Base-by-base conservation (phyloP, 2,329 filamentous ascomycete species). In the Didymellaceae sp. region DNA sequence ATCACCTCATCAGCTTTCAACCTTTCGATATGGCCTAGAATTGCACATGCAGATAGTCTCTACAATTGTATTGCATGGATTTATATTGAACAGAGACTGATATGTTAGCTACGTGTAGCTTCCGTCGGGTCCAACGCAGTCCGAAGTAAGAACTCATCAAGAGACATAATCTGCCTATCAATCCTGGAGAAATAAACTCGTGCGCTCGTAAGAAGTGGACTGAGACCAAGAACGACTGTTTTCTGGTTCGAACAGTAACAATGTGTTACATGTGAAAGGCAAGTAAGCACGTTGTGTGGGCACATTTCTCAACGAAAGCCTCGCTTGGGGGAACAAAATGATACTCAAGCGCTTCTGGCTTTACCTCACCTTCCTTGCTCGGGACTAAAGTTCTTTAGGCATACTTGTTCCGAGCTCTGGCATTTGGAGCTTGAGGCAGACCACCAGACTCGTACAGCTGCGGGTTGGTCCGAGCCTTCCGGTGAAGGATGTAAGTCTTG, bases 401-500 rank as follows among this genome's bases (percentile, higher is more conserved):
- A 9, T 63, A 62, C 43, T 57, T 59, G 6, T 59, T 55, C 37
- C 64, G 59, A 20, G 48, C 45, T 6, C 56, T 61, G 10, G 61
- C 61, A 8, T 58, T 62, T 0, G 56, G 50, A 2, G 52, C 33
- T 8, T 53, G 39, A 10, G 55, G 55, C 22, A 52, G 43, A 8
- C 68, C 55, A 14, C 67, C 70, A 44, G 75, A 69, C 26, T 73
- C 63, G 63, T 77, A 77, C 14, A 78, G 57, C 39, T 69, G 63
- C 25, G 71, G 70, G 62, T 66, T 74, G 51, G 41, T 65, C 33
- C 62, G 64, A 52, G 57, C 68, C 57, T 73, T 72, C 14, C 68
- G 61, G 42, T 68, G 66, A n/a, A 78, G 63, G 14, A 79, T 50
- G 38, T 75, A 77, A 10, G 71, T 73, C 55, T 76, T 74, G 62